Percentiles rank a stretch among this genome's conserved stretches.
Conservation (phyloP, 768 basidiomycete genomes). For the Boletales sp. region DNA sequence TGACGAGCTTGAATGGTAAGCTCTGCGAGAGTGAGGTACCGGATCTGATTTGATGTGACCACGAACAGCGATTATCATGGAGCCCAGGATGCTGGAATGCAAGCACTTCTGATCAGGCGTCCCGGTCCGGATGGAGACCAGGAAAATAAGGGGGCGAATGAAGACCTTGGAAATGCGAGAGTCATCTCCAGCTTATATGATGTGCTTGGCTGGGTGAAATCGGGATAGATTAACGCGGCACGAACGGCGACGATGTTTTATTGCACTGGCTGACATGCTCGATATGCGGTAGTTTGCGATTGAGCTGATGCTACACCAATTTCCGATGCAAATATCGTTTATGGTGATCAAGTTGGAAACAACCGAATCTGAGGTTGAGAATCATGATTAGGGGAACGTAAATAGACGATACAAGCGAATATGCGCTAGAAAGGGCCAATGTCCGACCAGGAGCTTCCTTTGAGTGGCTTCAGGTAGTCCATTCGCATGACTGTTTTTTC, state of each 20-base stretch:
- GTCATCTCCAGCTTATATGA: slow-evolving; percentile 37
- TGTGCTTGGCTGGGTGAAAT: slow-evolving; percentile 37
- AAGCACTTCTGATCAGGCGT: slow-evolving; percentile 56
- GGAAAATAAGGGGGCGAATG: slow-evolving; percentile 39
- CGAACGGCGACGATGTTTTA: no score
- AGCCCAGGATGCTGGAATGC: slow-evolving; percentile 51
- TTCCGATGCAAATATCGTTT: no score
- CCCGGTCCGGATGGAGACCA: slow-evolving; percentile 45
- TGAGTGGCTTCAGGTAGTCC: slow-evolving; percentile 22
- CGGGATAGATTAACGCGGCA: neutral
- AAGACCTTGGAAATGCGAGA: slow-evolving; percentile 38
- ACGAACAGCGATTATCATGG: slow-evolving; percentile 61
- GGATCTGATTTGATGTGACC: slow-evolving; percentile 1
- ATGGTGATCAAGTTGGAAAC: no score
- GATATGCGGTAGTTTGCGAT: no score
- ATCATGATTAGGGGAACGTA: no score
- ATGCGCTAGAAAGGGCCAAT: slow-evolving; percentile 12
- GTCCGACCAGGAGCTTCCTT: slow-evolving; percentile 27
- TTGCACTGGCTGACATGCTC: no score
- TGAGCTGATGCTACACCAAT: no score
- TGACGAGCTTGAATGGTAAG: slow-evolving; percentile 66
- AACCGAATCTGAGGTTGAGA: no score
- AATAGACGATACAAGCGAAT: no score
- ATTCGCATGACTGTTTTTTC: slow-evolving; percentile 38
- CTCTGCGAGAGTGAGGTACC: neutral